phyloP scores from a whole-genome alignment of 768 basidiomycete species.

The Leccinum subgranulosum region DNA sequence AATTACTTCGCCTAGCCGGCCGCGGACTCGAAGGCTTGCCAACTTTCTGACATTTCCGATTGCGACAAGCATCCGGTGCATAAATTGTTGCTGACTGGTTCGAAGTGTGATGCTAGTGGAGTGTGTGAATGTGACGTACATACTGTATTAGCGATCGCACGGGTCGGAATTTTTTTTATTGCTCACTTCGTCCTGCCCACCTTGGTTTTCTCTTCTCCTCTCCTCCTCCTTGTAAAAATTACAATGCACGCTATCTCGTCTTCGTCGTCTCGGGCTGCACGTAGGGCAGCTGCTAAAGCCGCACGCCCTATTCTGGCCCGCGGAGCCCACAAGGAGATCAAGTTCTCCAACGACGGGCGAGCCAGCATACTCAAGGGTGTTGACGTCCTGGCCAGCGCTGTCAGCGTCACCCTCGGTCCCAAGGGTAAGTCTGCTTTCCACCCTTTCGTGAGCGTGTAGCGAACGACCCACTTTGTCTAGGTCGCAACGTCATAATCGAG shows the following conservation, averaged over 20 bases:
- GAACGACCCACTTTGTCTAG: slow-evolving; percentile 37
- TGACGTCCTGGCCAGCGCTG: slow-evolving; percentile 94
- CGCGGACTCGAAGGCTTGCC: no score
- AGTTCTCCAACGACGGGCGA: slow-evolving; percentile 93
- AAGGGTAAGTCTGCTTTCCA: slow-evolving; percentile 57
- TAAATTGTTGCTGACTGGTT: no score
- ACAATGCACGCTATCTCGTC: slow-evolving; percentile 70
- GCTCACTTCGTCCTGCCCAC: slow-evolving; percentile 6
- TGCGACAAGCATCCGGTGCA: no score
- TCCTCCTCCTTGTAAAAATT: slow-evolving; percentile 8
- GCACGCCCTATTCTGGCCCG: slow-evolving; percentile 54
- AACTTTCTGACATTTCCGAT: no score
- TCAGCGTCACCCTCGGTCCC: slow-evolving; percentile 93
- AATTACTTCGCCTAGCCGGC: no score
- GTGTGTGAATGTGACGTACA: not conserved
- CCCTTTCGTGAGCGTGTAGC: not conserved
- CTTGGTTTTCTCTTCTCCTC: slow-evolving; percentile 3
- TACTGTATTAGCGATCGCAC: not conserved
- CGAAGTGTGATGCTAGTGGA: no score
- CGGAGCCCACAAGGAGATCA: slow-evolving; percentile 92
- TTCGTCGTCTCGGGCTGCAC: slow-evolving; percentile 63
- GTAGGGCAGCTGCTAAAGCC: slow-evolving; percentile 60
- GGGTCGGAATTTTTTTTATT: not conserved
- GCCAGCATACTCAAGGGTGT: slow-evolving; percentile 94
- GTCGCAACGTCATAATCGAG: slow-evolving; percentile 98